Conservation (phyloP, 1,139 yeast species). For the Magnusiomyces sp. region DNA sequence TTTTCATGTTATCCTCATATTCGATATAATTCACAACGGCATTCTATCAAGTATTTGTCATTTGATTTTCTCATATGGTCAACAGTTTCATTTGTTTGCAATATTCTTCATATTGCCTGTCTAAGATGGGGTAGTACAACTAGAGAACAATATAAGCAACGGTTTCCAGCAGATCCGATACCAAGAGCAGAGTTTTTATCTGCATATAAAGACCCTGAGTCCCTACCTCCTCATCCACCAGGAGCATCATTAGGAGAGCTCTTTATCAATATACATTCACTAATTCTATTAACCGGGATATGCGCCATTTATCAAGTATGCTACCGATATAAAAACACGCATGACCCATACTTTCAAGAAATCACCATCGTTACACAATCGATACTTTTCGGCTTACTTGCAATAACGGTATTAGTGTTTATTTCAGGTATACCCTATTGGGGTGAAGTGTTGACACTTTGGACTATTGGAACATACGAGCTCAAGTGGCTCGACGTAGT, state of each 20-base stretch:
- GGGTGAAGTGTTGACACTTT: background rate
- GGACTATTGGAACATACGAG: background rate
- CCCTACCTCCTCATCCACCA: constrained; percentile 8
- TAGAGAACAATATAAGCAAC: constrained; percentile 6
- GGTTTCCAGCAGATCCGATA: constrained; percentile 9
- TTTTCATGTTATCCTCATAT: constrained; percentile 10
- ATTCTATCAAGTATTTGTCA: constrained; percentile 14
- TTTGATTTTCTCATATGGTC: constrained; percentile 15
- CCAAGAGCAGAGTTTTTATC: constrained; percentile 1
- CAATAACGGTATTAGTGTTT: constrained; percentile 2
- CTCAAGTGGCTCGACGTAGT: constrained; percentile 17
- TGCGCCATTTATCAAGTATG: constrained; percentile 5
- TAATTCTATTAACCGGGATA: constrained; percentile 2
- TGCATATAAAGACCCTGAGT: constrained; percentile 4
- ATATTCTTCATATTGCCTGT: constrained; percentile 7
- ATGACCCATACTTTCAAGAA: constrained; percentile 8
- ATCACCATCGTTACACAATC: constrained; percentile 3
- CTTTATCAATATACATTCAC: background rate
- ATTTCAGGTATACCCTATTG: background rate
- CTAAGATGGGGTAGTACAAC: constrained; percentile 6
- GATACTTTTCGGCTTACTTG: background rate
- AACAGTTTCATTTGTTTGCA: constrained; percentile 8
- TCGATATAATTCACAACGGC: constrained; percentile 10
- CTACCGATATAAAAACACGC: constrained; percentile 8
- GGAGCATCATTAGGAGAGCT: constrained; percentile 11